These are phyloP conservation scores for Ambispora gerdemannii DNA, from an alignment of 192 early-diverging fungal species.

Conservation along the genomic window DNA sequence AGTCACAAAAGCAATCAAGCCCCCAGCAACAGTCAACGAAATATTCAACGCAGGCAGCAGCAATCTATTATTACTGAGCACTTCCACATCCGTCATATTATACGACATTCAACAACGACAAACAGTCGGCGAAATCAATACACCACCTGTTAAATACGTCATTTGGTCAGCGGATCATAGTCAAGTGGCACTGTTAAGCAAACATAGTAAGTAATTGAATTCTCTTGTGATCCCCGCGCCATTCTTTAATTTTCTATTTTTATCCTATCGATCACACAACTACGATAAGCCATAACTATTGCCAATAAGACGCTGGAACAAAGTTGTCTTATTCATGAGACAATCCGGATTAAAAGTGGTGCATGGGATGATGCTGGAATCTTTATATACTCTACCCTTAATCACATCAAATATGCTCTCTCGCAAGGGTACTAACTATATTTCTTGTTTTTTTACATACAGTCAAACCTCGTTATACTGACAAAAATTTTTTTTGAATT, in stretches of 20 bases:
- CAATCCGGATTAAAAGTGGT: slow-evolving; percentile 97
- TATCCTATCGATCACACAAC: slow-evolving; percentile 4
- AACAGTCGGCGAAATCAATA: slow-evolving; percentile 72
- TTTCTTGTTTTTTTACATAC: too few species aligned
- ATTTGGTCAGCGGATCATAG: slow-evolving; percentile 90
- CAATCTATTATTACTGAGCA: slow-evolving; percentile 74
- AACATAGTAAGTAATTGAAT: slow-evolving; percentile 78
- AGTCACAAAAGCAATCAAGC: slow-evolving; percentile 86
- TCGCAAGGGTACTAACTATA: slow-evolving; percentile 73
- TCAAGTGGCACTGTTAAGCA: slow-evolving; percentile 88
- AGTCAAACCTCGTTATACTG: too few species aligned
- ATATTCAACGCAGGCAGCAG: slow-evolving; percentile 89
- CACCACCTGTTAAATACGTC: slow-evolving; percentile 88
- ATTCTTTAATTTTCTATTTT: slow-evolving; percentile 6
- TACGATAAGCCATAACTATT: slow-evolving; percentile 71
- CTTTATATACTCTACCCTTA: slow-evolving; percentile 93
- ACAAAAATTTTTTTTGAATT: too few species aligned
- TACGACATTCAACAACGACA: slow-evolving; percentile 87
- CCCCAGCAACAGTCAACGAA: slow-evolving; percentile 71
- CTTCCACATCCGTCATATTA: slow-evolving; percentile 82
- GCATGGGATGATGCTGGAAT: slow-evolving; percentile 92
- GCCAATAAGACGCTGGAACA: slow-evolving; percentile 88
- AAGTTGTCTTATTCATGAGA: slow-evolving; percentile 89
- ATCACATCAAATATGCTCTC: slow-evolving; percentile 97
- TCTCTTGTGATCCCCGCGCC: too few species aligned